These are phyloP conservation scores for Podospora tetraspora DNA, from an alignment of 495 filamentous ascomycete species.

Conservation along the genomic window DNA sequence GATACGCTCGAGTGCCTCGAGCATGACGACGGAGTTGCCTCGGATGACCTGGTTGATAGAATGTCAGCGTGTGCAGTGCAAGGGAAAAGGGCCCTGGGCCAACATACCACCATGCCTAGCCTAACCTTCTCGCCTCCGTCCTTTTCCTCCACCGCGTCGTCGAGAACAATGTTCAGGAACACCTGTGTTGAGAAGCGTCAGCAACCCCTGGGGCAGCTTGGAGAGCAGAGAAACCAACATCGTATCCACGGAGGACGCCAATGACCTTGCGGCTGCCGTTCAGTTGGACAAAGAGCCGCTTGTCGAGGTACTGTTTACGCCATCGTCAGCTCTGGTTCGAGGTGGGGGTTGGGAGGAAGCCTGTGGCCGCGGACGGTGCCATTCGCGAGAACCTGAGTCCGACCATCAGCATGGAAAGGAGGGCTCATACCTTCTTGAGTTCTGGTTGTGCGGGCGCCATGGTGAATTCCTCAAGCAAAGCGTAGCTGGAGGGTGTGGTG, in stretches of 20 bases:
- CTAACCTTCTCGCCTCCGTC: constrained; percentile 82
- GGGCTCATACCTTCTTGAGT: constrained; percentile 77
- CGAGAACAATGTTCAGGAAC: constrained; percentile 96
- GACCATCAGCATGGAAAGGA: background rate
- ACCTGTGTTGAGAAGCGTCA: constrained; percentile 53
- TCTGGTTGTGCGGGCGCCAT: constrained; percentile 99
- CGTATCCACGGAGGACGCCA: constrained; percentile 89
- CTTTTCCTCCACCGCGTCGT: constrained; percentile 97
- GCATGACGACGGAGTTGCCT: constrained; percentile 93
- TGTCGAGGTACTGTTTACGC: constrained; percentile 84
- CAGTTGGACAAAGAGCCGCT: constrained; percentile 93
- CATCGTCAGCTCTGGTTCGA: constrained; percentile 7
- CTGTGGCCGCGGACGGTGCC: background rate
- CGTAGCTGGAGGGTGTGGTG: constrained; percentile 5
- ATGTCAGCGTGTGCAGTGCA: constrained; percentile 4
- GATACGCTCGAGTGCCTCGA: constrained; percentile 68
- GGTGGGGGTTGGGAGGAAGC: constrained; percentile 8
- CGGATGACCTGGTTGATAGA: constrained; percentile 57
- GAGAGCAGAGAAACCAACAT: constrained; percentile 53
- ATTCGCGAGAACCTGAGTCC: constrained; percentile 1
- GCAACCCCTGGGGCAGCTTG: background rate
- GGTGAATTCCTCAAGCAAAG: constrained; percentile 33
- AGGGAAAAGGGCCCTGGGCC: background rate
- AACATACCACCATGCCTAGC: constrained; percentile 86
- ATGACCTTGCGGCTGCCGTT: constrained; percentile 98